These are phyloP conservation scores for Salix arbutifolia DNA, from an alignment of 345 rosid species.

Conservation along the genomic window DNA sequence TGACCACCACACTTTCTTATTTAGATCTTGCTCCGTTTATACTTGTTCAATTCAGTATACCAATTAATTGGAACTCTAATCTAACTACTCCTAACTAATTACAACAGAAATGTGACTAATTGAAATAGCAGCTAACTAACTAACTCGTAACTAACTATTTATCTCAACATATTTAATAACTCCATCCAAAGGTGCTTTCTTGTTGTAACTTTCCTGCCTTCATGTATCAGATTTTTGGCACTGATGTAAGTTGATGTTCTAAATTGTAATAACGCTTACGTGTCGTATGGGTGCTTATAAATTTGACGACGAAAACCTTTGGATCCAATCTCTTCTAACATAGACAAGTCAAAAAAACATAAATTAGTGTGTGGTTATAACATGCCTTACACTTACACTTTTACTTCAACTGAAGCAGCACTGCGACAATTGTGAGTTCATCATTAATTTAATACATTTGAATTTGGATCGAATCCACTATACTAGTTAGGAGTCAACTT, in stretches of 20 bases:
- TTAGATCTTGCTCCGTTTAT: too few species aligned
- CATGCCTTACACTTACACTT: neutral
- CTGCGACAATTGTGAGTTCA: neutral
- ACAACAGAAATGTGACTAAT: too few species aligned
- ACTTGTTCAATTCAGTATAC: too few species aligned
- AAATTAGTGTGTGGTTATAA: neutral
- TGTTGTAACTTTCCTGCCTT: neutral
- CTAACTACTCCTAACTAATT: too few species aligned
- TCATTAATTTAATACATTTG: neutral
- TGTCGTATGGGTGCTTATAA: conserved; percentile 14
- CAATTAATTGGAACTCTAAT: too few species aligned
- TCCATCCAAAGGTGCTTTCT: conserved; percentile 21
- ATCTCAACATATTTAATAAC: conserved; percentile 27
- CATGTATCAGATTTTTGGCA: conserved; percentile 12
- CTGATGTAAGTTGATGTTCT: conserved; percentile 35
- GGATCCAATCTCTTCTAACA: neutral
- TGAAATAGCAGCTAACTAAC: too few species aligned
- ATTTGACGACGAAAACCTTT: conserved; percentile 4
- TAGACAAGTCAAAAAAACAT: neutral
- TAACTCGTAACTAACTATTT: too few species aligned
- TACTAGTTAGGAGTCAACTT: neutral
- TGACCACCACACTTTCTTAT: too few species aligned
- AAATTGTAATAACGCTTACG: conserved; percentile 24
- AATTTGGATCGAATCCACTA: too few species aligned
- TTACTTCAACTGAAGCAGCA: neutral